Conservation (phyloP, 169 alveolate genomes). For the Eimeria necatrix region DNA sequence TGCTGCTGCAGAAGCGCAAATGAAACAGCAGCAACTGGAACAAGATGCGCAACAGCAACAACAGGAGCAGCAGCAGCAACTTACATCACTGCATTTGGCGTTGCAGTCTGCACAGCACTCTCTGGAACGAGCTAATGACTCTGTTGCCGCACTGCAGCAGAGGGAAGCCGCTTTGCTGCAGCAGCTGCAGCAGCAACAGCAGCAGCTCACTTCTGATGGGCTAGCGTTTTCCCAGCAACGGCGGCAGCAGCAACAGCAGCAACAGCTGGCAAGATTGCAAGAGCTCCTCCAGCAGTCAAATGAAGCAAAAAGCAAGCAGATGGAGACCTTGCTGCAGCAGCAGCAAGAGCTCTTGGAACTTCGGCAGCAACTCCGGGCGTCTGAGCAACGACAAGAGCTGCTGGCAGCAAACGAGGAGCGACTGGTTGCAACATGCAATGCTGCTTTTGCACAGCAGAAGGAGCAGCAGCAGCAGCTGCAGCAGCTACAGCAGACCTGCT, state of each 20-base stretch:
- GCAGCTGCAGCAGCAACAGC: conserved; percentile 62
- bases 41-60: conserved; percentile 53
- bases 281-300: conserved; percentile 73
- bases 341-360: conserved; percentile 67
- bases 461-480: conserved; percentile 75
- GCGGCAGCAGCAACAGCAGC: conserved; percentile 50
- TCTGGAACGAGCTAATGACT: conserved; percentile 23
- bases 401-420: conserved; percentile 51
- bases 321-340: conserved; percentile 76
- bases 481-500: conserved; percentile 58
- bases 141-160: conserved; percentile 66
- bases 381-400: conserved; percentile 50
- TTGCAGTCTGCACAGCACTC: conserved; percentile 3
- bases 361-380: conserved; percentile 57
- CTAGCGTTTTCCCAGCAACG: conserved; percentile 5
- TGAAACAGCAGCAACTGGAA: conserved; percentile 50
- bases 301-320: conserved; percentile 41
- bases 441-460: conserved; percentile 55
- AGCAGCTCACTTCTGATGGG: conserved; percentile 21
- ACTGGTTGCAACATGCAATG: conserved; percentile 48
- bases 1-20: conserved; percentile 62
- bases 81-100: conserved; percentile 5
- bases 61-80: conserved; percentile 76
- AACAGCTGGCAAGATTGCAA: conserved; percentile 59
- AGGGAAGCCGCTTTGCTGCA: conserved; percentile 54